Evolutionary conservation across 78 protist genomes (phyloP).

Genomic region (Dictyostelium capitatum): DNA sequence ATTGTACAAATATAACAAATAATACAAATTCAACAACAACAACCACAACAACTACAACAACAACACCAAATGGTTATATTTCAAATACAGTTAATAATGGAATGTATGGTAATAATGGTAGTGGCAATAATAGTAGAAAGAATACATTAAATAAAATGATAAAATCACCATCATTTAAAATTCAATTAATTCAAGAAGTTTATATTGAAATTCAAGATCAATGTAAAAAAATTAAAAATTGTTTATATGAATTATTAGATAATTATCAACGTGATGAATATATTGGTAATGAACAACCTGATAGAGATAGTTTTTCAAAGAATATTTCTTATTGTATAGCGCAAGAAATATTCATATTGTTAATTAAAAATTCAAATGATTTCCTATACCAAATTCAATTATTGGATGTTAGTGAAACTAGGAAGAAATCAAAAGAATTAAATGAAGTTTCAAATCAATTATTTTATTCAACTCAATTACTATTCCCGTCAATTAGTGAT

Average conservation of each 20-base stretch:
- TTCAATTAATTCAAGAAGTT: constrained; percentile 29
- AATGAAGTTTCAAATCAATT: not conserved
- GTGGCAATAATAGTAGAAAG: too few species aligned
- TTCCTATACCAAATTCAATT: not conserved
- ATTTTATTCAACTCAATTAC: not conserved
- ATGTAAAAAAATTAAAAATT: not conserved
- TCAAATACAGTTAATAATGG: not conserved
- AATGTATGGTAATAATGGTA: not conserved
- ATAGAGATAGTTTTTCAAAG: not conserved
- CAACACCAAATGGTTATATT: not conserved
- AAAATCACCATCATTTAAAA: constrained; percentile 25
- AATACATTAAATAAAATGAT: not conserved
- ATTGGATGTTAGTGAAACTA: not conserved
- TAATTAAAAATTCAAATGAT: constrained; percentile 15
- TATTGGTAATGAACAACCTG: not conserved
- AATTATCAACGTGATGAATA: not conserved
- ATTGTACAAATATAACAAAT: constrained; percentile 11
- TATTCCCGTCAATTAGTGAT: not conserved
- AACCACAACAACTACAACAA: not conserved
- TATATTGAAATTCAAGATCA: constrained; percentile 15
- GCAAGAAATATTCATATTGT: not conserved
- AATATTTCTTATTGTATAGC: not conserved
- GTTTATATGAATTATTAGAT: not conserved
- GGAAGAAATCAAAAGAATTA: not conserved
- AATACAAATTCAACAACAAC: not conserved